These are phyloP conservation scores for Phanerodontia chrysosporium DNA, from an alignment of 768 basidiomycete genomes.

Conservation along the genomic window DNA sequence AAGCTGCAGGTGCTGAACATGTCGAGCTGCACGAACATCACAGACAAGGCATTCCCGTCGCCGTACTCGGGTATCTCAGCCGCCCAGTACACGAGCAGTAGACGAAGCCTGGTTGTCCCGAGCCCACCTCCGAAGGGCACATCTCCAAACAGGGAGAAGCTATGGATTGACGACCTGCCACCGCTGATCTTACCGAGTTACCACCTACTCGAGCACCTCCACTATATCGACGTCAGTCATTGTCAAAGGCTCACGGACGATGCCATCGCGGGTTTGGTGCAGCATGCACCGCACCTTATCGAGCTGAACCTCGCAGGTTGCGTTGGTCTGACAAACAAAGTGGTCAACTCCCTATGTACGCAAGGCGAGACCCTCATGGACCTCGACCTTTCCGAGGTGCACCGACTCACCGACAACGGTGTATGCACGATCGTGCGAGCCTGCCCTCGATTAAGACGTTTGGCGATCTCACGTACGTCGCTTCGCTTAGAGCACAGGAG, in stretches of 20 bases:
- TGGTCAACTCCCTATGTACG: conserved; percentile 61
- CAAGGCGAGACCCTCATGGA: conserved; percentile 76
- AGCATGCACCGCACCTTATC: conserved; percentile 73
- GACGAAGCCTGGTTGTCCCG: background rate
- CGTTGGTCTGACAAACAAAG: conserved; percentile 63
- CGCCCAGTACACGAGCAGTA: background rate
- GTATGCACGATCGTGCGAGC: conserved; percentile 63
- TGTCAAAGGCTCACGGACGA: conserved; percentile 70
- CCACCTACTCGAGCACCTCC: conserved; percentile 67
- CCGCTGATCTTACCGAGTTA: conserved; percentile 50
- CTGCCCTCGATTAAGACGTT: conserved; percentile 71
- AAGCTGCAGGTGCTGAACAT: conserved; percentile 74
- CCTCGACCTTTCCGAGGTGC: conserved; percentile 76
- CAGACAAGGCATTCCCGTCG: conserved; percentile 73
- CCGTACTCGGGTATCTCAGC: background rate
- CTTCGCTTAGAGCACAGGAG: background rate
- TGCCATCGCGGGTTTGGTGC: conserved; percentile 69
- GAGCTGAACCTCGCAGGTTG: conserved; percentile 79
- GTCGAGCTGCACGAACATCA: conserved; percentile 71
- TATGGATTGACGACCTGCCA: conserved; percentile 52
- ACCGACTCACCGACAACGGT: conserved; percentile 74
- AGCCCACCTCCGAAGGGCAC: background rate
- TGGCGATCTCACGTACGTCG: conserved; percentile 83
- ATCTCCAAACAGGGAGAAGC: conserved; percentile 21
- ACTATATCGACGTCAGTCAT: conserved; percentile 72